A percentile compares a stretch with the other conserved stretches of the same genome.
phyloP scores from a whole-genome alignment of 2,329 filamentous ascomycete species.

The Tolypocladium tropicale region DNA sequence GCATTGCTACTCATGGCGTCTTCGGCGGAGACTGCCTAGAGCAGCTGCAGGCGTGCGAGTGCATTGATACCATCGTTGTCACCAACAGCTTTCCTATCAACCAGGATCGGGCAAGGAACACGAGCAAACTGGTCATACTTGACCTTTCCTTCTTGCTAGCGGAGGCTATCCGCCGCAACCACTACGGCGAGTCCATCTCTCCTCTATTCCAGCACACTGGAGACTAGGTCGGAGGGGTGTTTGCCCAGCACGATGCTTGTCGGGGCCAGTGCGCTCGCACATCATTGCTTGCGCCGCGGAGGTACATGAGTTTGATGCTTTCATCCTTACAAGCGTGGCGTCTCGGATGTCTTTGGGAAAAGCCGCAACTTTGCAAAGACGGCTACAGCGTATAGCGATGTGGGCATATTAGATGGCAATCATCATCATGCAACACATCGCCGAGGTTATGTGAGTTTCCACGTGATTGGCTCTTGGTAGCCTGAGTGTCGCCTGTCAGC shows the following conservation, averaged over 20 bases:
- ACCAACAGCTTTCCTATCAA: constrained; percentile 95
- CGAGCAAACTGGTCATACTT: constrained; percentile 78
- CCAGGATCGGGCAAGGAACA: constrained; percentile 57
- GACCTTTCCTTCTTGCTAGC: constrained; percentile 81
- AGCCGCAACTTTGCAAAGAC: neutral
- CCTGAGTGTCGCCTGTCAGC: neutral
- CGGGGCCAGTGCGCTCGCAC: neutral
- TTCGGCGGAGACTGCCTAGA: constrained; percentile 85
- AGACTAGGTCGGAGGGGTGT: constrained; percentile 29
- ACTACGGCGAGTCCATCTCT: constrained; percentile 82
- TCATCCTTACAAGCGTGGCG: constrained; percentile 2
- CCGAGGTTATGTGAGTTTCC: neutral
- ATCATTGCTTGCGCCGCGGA: neutral
- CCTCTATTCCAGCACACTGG: constrained; percentile 57
- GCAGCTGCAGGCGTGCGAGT: constrained; percentile 84
- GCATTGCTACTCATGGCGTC: constrained; percentile 92
- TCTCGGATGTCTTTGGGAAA: neutral
- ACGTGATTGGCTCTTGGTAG: neutral
- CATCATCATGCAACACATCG: neutral
- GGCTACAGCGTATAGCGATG: neutral
- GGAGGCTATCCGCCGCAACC: constrained; percentile 90
- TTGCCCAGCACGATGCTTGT: neutral
- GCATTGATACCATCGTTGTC: constrained; percentile 88
- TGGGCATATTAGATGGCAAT: neutral
- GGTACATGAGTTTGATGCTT: constrained; percentile 2